phyloP scores from a whole-genome alignment of 2,329 filamentous ascomycete genomes.

The Aaosphaeria pasadenensis region DNA sequence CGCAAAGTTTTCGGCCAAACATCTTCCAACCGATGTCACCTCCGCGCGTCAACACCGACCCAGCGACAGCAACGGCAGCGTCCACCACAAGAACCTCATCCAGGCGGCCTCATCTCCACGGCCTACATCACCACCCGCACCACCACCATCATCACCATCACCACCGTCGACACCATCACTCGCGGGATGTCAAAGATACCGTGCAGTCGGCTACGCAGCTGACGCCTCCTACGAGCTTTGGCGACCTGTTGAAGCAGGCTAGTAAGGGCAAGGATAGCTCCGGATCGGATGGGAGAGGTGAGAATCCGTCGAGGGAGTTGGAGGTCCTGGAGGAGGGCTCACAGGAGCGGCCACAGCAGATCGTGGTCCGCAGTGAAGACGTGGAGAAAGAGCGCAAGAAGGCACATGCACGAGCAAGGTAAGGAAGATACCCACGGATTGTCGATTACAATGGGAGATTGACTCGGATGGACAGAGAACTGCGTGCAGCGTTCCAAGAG shows the following conservation, averaged over 20 bases:
- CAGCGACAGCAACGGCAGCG: neutral
- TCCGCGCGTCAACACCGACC: conserved; percentile 25
- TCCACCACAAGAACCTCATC: conserved; percentile 4
- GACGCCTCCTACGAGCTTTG: conserved; percentile 44
- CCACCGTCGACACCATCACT: conserved; percentile 17
- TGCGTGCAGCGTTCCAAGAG: conserved; percentile 38
- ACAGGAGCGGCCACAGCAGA: conserved; percentile 13
- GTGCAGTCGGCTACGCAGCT: conserved; percentile 46
- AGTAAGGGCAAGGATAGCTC: conserved; percentile 28
- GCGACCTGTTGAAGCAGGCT: conserved; percentile 39
- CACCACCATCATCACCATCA: conserved; percentile 29
- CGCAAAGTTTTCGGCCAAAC: conserved; percentile 19
- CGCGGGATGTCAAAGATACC: conserved; percentile 39
- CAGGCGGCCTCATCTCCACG: conserved; percentile 27
- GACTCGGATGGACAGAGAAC: conserved; percentile 26
- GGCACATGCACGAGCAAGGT: conserved; percentile 37
- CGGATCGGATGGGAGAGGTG: conserved; percentile 27
- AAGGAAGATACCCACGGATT: conserved; percentile 12
- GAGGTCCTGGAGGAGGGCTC: conserved; percentile 6
- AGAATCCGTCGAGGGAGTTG: conserved; percentile 18
- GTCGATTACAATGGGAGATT: neutral
- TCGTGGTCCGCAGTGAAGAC: conserved; percentile 37
- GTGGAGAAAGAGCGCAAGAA: conserved; percentile 35
- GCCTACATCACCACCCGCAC: conserved; percentile 26
- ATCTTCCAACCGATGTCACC: conserved; percentile 17